These are phyloP conservation scores for Gonapodya sp. DNA, from an alignment of 192 early-diverging fungal genomes.

Conservation along the genomic window DNA sequence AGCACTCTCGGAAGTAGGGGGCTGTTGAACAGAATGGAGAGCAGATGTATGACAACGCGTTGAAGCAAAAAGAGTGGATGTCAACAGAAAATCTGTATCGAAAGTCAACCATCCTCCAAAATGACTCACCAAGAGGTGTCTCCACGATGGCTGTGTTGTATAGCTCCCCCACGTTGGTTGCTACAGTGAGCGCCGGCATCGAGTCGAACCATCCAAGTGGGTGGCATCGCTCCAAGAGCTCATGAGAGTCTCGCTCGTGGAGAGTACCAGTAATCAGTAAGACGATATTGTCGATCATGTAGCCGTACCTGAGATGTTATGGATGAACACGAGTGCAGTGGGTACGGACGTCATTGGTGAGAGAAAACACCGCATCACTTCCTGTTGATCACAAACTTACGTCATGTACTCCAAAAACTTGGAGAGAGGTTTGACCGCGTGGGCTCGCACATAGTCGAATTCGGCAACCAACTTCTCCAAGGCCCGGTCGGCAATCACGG, in stretches of 20 bases:
- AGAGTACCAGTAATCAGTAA: slow-evolving; percentile 95
- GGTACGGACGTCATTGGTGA: neutral
- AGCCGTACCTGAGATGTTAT: slow-evolving; percentile 55
- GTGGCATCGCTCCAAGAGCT: slow-evolving; percentile 93
- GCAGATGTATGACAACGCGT: slow-evolving; percentile 15
- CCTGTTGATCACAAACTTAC: slow-evolving; percentile 36
- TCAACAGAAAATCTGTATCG: slow-evolving; percentile 9
- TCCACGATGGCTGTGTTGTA: slow-evolving; percentile 96
- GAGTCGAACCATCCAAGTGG: slow-evolving; percentile 96
- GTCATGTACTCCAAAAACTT: slow-evolving; percentile 96
- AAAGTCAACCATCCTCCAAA: neutral
- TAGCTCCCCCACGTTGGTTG: slow-evolving; percentile 88
- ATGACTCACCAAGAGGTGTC: slow-evolving; percentile 68
- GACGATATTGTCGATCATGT: slow-evolving; percentile 99
- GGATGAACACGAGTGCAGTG: neutral
- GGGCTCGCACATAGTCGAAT: slow-evolving; percentile 82
- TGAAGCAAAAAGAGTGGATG: neutral
- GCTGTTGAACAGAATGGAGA: slow-evolving; percentile 39
- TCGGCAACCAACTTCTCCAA: slow-evolving; percentile 83
- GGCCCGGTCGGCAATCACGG: slow-evolving; percentile 79
- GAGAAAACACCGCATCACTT: neutral
- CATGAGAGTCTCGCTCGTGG: slow-evolving; percentile 95
- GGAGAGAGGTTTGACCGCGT: slow-evolving; percentile 71
- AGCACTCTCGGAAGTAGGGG: slow-evolving; percentile 93
- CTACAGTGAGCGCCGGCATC: slow-evolving; percentile 96